phyloP scores from a whole-genome alignment of 768 basidiomycete genomes.

The Chalciporus piperatus region DNA sequence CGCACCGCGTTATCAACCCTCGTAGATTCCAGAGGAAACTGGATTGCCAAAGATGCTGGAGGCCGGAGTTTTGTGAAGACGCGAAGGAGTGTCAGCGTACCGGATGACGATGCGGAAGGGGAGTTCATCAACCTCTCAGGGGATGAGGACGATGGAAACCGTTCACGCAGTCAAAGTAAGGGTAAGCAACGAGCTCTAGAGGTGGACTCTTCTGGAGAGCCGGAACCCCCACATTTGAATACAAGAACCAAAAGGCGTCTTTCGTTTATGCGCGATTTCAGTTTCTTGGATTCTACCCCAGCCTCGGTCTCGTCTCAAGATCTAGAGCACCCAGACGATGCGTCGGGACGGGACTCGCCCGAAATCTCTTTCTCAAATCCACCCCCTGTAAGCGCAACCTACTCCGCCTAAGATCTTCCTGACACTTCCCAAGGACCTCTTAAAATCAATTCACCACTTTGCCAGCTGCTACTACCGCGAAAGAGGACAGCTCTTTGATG shows the following conservation, averaged over 20 bases:
- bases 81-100: constrained; percentile 26
- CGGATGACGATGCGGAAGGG: constrained; percentile 23
- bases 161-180: constrained; percentile 12
- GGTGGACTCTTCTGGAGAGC: constrained; percentile 10
- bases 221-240: constrained; percentile 12
- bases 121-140: constrained; percentile 22
- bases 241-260: constrained; percentile 39
- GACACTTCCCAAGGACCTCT: constrained; percentile 41
- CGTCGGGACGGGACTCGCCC: constrained; percentile 5
- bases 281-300: constrained; percentile 46
- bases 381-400: constrained; percentile 45
- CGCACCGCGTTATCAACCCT: constrained; percentile 37
- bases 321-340: constrained; percentile 1
- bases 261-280: constrained; percentile 48
- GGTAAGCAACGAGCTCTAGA: constrained; percentile 23
- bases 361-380: constrained; percentile 35
- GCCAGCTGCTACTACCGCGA: constrained; percentile 58
- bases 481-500: constrained; percentile 56
- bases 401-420: background rate
- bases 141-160: constrained; percentile 21
- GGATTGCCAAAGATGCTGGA: constrained; percentile 66
- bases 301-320: constrained; percentile 9
- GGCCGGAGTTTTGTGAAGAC: constrained; percentile 44
- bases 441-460: constrained; percentile 52
- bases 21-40: constrained; percentile 53